Evolutionary conservation across 1,284 basidiomycete species (phyloP), one percentile per base, ranked within the genome.

Genomic region (Puccinia coronata): DNA sequence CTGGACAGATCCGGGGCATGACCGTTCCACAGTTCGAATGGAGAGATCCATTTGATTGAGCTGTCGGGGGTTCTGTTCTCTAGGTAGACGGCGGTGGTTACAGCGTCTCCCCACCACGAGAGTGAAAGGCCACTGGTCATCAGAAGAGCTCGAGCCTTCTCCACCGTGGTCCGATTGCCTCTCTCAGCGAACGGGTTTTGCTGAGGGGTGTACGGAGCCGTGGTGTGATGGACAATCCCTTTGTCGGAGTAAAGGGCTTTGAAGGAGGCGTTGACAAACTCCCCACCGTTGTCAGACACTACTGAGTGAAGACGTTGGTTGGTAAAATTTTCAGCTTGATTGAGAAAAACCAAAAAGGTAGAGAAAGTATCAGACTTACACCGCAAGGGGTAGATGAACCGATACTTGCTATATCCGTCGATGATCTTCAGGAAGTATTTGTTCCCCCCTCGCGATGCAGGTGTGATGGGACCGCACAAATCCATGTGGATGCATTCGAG

Each of bases 401-500:
- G 31, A 39, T 31, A 78, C 4, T 49, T 49, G 43, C 31, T 43
- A 34, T n/a, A 76, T 1, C 57, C 55, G 49, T 76, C 74, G 5
- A 65, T 49, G 14, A 76, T 61, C n/a, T 76, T 59, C 1, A 76
- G 47, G 31, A 63, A 59, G 39, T 76, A 76, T 28, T 28, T 4
- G 14, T 61, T 65, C 0, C 57, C 57, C 16, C 74, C 74, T 12
- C 47, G 3, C 2, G 59, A 63, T 18, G 31, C 28, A 0, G 47
- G 57, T 16, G 57, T 39, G 28, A 74, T 57, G 0, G 31, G 51
- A 3, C 72, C 72, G 16, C 51, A 74, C 3, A 74, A 6, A 36
- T 76, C 74, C 55, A 61, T 76, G 49, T 76, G 74, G 23, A 76
- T 49, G 28, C 74, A 76, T 25, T 76, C 25, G 1, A 76, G 41